Percentiles rank a stretch among this genome's conserved stretches.
Conservation (phyloP, 2,329 filamentous ascomycete species). For the Nemania sp. region DNA sequence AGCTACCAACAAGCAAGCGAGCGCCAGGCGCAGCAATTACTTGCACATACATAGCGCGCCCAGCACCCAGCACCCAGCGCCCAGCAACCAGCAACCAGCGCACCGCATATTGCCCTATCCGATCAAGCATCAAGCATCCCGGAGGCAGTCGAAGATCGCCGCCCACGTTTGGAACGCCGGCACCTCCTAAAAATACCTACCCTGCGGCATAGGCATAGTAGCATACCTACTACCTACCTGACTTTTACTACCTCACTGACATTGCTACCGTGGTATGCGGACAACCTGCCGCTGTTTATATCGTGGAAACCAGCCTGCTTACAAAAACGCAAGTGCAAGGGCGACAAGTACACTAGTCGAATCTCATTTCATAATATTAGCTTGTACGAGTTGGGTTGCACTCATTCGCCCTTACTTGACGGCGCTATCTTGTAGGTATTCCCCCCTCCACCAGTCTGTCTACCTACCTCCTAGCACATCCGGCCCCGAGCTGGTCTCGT, state of each 20-base stretch:
- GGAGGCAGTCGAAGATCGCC: slow-evolving; percentile 38
- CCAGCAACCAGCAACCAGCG: slow-evolving; percentile 45
- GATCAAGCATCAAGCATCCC: slow-evolving; percentile 37
- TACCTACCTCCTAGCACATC: background rate
- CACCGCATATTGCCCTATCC: slow-evolving; percentile 42
- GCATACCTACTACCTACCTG: too few relatives aligned
- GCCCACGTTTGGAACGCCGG: slow-evolving; percentile 26
- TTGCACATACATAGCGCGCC: slow-evolving; percentile 43
- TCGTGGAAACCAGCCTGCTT: slow-evolving; percentile 24
- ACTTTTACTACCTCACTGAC: slow-evolving; percentile 5
- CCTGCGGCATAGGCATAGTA: slow-evolving; percentile 8
- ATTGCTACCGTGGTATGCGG: slow-evolving; percentile 28
- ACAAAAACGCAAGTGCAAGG: slow-evolving; percentile 25
- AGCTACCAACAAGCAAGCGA: slow-evolving; percentile 30
- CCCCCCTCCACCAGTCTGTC: background rate
- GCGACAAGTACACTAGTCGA: slow-evolving; percentile 9
- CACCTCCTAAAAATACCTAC: slow-evolving; percentile 36
- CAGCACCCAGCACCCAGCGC: background rate
- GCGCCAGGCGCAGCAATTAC: slow-evolving; percentile 33
- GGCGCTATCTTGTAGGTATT: slow-evolving; percentile 19
- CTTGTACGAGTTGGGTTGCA: slow-evolving; percentile 11
- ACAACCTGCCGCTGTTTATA: slow-evolving; percentile 7
- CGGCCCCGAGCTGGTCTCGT: slow-evolving; percentile 14
- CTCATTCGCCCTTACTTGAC: slow-evolving; percentile 12
- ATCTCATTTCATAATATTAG: slow-evolving; percentile 11